Percentiles rank a stretch among this genome's conserved stretches.
Evolutionary conservation across 371 early-diverging fungal species (phyloP).

Genomic region (Homolaphlyctis polyrhiza): DNA sequence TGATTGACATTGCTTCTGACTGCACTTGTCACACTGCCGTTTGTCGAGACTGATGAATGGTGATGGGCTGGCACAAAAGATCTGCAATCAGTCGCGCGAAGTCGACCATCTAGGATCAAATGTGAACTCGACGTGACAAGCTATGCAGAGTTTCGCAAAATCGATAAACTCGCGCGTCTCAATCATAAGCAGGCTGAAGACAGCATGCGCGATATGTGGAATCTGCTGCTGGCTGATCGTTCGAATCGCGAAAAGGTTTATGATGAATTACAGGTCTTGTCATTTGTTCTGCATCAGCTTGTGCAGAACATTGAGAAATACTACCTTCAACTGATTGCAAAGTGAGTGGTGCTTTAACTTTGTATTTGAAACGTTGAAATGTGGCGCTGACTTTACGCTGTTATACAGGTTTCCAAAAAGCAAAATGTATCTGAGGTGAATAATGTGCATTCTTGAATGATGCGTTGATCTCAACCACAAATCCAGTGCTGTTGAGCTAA

Average conservation of each 20-base stretch:
- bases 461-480: neutral
- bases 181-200: neutral
- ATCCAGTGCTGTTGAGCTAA: neutral
- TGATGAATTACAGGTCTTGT: neutral
- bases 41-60: too few species aligned
- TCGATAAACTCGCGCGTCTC: neutral
- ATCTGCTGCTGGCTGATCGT: neutral
- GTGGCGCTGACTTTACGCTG: neutral
- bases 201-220: neutral
- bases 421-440: neutral
- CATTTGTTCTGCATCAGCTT: neutral
- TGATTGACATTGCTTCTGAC: too few species aligned
- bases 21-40: too few species aligned
- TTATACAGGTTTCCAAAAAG: neutral
- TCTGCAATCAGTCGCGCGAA: neutral
- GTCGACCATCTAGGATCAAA: neutral
- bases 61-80: too few species aligned
- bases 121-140: neutral
- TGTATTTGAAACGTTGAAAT: too few species aligned
- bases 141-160: constrained; percentile 3
- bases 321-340: neutral
- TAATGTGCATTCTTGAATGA: neutral
- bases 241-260: neutral
- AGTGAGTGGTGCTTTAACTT: too few species aligned
- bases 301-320: neutral